phyloP scores from a whole-genome alignment of 31 red algal species.

The Odonthalia washingtoniensis region DNA sequence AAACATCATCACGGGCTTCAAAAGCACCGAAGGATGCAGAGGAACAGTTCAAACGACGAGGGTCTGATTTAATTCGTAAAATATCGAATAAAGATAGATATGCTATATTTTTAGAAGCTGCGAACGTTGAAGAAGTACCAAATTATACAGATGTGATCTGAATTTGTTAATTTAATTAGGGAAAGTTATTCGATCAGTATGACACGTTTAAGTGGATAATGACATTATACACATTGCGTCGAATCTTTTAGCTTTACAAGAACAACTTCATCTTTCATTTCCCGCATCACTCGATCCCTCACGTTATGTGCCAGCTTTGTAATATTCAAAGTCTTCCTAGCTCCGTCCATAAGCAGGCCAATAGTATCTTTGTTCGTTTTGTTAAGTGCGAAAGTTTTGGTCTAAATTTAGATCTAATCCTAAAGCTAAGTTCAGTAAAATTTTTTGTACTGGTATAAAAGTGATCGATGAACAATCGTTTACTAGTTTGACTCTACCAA shows the following conservation, averaged over 20 bases:
- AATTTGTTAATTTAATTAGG: too few species aligned
- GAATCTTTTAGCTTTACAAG: too few species aligned
- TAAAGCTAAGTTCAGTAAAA: slow-evolving; percentile 54
- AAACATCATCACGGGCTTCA: slow-evolving; percentile 29
- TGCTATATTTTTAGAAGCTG: slow-evolving; percentile 72
- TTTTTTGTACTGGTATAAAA: slow-evolving; percentile 54
- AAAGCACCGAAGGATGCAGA: slow-evolving; percentile 45
- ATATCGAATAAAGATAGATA: slow-evolving; percentile 74
- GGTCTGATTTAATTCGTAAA: slow-evolving; percentile 67
- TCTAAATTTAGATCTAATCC: slow-evolving; percentile 59
- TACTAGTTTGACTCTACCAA: slow-evolving; percentile 54
- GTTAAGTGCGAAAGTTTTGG: too few species aligned
- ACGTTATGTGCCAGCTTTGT: too few species aligned
- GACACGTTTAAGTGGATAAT: too few species aligned
- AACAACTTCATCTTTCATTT: too few species aligned
- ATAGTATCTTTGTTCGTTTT: too few species aligned
- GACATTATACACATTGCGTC: too few species aligned
- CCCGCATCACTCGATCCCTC: too few species aligned
- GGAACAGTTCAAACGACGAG: slow-evolving; percentile 68
- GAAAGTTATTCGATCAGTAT: too few species aligned
- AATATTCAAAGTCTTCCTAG: too few species aligned
- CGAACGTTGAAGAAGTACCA: slow-evolving; percentile 63
- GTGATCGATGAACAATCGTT: slow-evolving; percentile 58
- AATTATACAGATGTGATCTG: slow-evolving; percentile 85
- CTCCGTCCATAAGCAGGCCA: too few species aligned